Evolutionary conservation across 768 basidiomycete genomes (phyloP).

Genomic region (Neoboletus magnificus): DNA sequence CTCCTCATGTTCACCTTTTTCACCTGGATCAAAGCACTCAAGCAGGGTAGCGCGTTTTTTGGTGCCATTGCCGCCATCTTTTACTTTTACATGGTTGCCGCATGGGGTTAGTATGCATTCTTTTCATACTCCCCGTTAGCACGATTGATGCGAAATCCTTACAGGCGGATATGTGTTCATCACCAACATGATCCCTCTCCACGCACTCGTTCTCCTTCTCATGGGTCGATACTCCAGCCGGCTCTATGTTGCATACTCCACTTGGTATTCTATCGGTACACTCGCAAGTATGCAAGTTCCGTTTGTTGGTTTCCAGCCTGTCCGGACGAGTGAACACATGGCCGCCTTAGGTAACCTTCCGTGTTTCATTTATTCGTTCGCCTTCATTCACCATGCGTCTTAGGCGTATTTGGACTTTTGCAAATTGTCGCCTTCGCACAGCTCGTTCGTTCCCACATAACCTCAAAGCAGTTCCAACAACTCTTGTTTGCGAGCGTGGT

Average conservation of each 20-base stretch:
- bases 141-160: conserved; percentile 9
- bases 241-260: conserved; percentile 92
- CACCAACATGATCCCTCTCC: conserved; percentile 99
- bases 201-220: conserved; percentile 88
- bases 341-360: conserved; percentile 76
- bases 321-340: conserved; percentile 98
- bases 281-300: conserved; percentile 99
- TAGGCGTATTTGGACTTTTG: conserved; percentile 92
- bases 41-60: conserved; percentile 88
- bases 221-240: conserved; percentile 95
- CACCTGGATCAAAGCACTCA: conserved; percentile 94
- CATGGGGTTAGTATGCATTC: conserved; percentile 71
- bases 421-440: conserved; percentile 95
- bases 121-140: not conserved
- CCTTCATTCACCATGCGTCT: conserved; percentile 8
- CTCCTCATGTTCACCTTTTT: conserved; percentile 99
- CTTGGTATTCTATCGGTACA: conserved; percentile 98
- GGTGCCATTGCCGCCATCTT: conserved; percentile 90
- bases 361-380: not conserved
- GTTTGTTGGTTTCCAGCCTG: conserved; percentile 99
- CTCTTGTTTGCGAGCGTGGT: conserved; percentile 72
- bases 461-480: conserved; percentile 87
- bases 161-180: conserved; percentile 97
- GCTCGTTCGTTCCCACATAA: conserved; percentile 83
- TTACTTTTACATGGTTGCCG: conserved; percentile 99